A percentile compares a stretch with the other conserved stretches of the same genome.
phyloP scores from a whole-genome alignment of 106 monocot species.

The Amphibolis antarctica region DNA sequence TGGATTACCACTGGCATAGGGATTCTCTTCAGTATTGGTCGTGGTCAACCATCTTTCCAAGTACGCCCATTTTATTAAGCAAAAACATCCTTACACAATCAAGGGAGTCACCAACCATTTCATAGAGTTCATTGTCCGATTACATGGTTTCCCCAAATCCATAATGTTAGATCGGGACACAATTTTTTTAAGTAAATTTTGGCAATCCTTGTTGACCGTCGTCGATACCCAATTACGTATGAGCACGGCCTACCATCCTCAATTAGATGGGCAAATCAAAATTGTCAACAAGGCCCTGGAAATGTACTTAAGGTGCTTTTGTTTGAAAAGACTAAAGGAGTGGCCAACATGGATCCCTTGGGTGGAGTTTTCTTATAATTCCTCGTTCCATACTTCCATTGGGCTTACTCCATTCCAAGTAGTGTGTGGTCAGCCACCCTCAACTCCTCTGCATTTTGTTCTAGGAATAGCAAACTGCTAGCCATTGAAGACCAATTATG shows the following conservation, averaged over 20 bases:
- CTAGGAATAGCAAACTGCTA: too few species aligned
- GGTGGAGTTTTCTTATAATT: too few species aligned
- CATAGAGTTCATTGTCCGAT: not conserved
- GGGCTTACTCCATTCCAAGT: too few species aligned
- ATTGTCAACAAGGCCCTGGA: too few species aligned
- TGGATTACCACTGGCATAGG: too few species aligned
- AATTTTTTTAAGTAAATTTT: slow-evolving; percentile 5
- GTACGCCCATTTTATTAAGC: not conserved
- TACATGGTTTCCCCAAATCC: slow-evolving; percentile 2
- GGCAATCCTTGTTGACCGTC: not conserved
- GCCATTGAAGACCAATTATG: too few species aligned
- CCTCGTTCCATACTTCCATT: too few species aligned
- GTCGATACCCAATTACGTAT: not conserved
- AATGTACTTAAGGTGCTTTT: too few species aligned
- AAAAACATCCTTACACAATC: slow-evolving; percentile 2
- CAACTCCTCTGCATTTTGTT: too few species aligned
- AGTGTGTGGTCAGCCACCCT: too few species aligned
- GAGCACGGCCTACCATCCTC: slow-evolving; percentile 8
- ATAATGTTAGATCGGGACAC: slow-evolving; percentile 5
- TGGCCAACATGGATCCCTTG: too few species aligned
- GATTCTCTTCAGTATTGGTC: not conserved
- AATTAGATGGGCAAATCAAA: not conserved
- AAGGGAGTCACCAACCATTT: not conserved
- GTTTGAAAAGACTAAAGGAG: too few species aligned
- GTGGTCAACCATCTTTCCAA: slow-evolving; percentile 1